Evolutionary conservation across 805 yeast species (phyloP), one percentile per base, ranked within the genome.

Genomic region (Blastobotrys americana): DNA sequence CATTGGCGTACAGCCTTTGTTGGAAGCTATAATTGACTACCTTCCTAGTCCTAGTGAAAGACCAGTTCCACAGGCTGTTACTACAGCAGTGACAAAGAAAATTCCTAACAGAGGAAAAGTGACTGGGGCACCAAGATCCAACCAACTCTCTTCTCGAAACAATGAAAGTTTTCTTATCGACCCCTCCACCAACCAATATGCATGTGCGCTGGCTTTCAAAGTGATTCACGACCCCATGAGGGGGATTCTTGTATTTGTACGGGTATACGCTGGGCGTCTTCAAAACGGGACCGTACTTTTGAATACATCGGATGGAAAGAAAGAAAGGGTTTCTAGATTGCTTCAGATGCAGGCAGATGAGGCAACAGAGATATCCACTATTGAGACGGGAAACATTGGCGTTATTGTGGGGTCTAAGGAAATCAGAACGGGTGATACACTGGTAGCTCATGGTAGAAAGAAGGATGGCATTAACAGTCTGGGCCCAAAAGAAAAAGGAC

Each of bases 1-100:
- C 60, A 84, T 90, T 38, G 98, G 98, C 20, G 95, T 93, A 2
- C 97, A 93, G 60, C 96, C 97, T 1, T 67, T 93, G 40, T 65
- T 93, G 64, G 97, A 90, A 63, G 89, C 94, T 0, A 74, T 89
- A 9, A 74, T 78, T 1, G 74, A 76, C 44, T 93, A 75, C 55
- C 66, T 93, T 15, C 97, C 98, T 0, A 78, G 88, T 1, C 97
- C 97, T 1, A 51, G 73, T 2, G 88, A 88, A 49, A 69, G 73
- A 0, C 59, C 59, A 1, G 53, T 73, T 2, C 93, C 95, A 0
- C 78, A 77, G 38, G 70, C 67, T 17, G 50, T 45, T 42, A 44
- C 42, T 44, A 54, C 43, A 46, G 45, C 56, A 22, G 46, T 42
- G 27, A 48, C 50, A 27, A 58, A 55, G 31, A 47, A 55, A 21